phyloP scores from a whole-genome alignment of 805 yeast genomes.

The Ogataea chonburiensis region DNA sequence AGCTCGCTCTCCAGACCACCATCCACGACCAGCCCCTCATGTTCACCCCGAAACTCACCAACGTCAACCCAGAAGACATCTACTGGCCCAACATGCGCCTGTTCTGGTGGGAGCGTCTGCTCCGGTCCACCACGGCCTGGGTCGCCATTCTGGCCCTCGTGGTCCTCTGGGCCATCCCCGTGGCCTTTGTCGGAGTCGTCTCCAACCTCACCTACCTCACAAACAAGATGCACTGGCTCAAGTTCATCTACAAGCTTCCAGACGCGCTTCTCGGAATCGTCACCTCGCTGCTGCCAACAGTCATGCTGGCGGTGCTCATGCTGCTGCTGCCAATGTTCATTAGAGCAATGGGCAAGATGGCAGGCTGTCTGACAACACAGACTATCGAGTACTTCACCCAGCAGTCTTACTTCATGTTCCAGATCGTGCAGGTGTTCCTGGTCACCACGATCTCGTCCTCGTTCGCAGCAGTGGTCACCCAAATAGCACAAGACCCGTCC shows the following conservation, averaged over 20 bases:
- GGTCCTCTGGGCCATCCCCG: constrained; percentile 74
- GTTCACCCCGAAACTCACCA: constrained; percentile 58
- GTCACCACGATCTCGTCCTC: constrained; percentile 72
- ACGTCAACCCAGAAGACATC: constrained; percentile 62
- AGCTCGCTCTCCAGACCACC: constrained; percentile 63
- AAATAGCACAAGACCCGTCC: constrained; percentile 57
- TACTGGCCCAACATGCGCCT: constrained; percentile 73
- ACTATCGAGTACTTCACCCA: constrained; percentile 63
- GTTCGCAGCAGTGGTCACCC: constrained; percentile 64
- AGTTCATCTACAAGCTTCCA: constrained; percentile 59
- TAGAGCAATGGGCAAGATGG: constrained; percentile 56
- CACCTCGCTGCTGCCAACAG: constrained; percentile 68
- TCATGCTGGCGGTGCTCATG: constrained; percentile 65
- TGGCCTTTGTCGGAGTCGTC: constrained; percentile 72
- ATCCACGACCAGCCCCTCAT: constrained; percentile 66
- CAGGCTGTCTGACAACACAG: constrained; percentile 59
- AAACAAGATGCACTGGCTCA: constrained; percentile 52
- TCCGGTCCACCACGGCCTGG: constrained; percentile 50
- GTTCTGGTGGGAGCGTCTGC: constrained; percentile 76
- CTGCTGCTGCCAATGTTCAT: constrained; percentile 63
- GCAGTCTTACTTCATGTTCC: constrained; percentile 65
- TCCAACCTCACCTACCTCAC: constrained; percentile 67
- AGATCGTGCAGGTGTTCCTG: constrained; percentile 67
- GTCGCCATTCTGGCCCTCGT: constrained; percentile 56
- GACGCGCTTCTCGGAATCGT: constrained; percentile 53